phyloP scores from a whole-genome alignment of 345 rosid genomes.

The Sonneratia alba region DNA sequence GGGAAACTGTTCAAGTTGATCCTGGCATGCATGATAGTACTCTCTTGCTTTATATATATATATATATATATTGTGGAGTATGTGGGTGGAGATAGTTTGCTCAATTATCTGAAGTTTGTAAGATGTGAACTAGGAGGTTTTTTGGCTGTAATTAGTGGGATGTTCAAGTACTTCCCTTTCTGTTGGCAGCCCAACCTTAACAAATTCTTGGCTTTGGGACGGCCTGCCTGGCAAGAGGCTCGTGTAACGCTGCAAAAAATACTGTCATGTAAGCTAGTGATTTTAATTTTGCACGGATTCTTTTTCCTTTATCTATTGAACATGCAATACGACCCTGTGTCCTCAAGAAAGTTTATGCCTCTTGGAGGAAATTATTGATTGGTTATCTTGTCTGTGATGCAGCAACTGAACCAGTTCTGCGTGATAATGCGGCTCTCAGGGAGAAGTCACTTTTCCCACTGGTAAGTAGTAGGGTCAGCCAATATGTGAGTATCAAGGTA shows the following conservation, averaged over 20 bases:
- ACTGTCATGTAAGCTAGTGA: slow-evolving; percentile 46
- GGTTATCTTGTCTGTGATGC: slow-evolving; percentile 19
- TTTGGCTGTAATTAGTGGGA: neutral
- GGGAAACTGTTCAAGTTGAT: neutral
- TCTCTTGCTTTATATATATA: neutral
- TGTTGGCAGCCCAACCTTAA: slow-evolving; percentile 67
- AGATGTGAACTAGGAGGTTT: neutral
- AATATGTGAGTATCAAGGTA: neutral
- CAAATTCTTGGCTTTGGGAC: slow-evolving; percentile 70
- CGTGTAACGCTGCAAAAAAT: slow-evolving; percentile 74
- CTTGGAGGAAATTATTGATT: slow-evolving; percentile 4
- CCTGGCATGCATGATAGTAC: neutral
- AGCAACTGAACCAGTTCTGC: slow-evolving; percentile 58
- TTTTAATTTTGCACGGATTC: neutral
- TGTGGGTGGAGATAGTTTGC: neutral
- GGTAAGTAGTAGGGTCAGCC: slow-evolving; percentile 28
- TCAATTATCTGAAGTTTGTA: neutral
- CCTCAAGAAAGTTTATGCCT: neutral
- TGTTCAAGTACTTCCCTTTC: slow-evolving; percentile 1
- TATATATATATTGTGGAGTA: neutral
- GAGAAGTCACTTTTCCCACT: slow-evolving; percentile 51
- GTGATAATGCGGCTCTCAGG: slow-evolving; percentile 61
- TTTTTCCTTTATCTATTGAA: neutral
- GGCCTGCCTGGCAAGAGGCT: slow-evolving; percentile 97
- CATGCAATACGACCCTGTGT: neutral